Evolutionary conservation across 768 basidiomycete genomes (phyloP).

Genomic region (Agrocybe pediades): DNA sequence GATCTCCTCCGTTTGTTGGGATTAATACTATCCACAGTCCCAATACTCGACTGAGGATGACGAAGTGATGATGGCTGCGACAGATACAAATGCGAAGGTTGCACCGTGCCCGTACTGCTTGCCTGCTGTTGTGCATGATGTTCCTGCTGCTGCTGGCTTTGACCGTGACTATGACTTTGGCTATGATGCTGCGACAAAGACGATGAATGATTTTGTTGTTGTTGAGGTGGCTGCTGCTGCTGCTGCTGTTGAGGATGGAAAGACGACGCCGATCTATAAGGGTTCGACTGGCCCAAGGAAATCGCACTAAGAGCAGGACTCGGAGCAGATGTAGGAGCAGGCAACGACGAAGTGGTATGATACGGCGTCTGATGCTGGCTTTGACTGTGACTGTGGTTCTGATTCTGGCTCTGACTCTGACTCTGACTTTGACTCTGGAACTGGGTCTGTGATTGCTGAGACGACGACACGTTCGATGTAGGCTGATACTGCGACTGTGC

Average conservation of each 20-base stretch:
- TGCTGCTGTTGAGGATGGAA: neutral
- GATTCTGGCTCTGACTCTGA: constrained; percentile 9
- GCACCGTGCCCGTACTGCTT: neutral
- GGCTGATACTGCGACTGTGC: neutral
- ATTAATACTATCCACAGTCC: neutral
- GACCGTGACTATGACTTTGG: constrained; percentile 1
- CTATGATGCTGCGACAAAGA: neutral
- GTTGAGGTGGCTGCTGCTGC: neutral
- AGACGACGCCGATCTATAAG: neutral
- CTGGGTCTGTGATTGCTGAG: neutral
- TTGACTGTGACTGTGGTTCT: constrained; percentile 19
- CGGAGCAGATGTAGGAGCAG: neutral
- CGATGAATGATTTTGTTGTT: neutral
- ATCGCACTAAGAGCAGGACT: neutral
- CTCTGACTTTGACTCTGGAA: constrained; percentile 5
- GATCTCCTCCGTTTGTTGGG: neutral
- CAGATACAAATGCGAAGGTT: neutral
- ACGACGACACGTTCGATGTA: neutral
- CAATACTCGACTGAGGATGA: neutral
- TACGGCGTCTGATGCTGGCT: constrained; percentile 18
- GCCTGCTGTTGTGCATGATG: constrained; percentile 1
- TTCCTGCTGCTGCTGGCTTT: neutral
- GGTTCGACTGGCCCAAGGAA: neutral
- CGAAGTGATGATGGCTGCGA: neutral
- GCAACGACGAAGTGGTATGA: constrained; percentile 1